Evolutionary conservation across 768 basidiomycete species (phyloP).

Genomic region (Tylopilus rubrobrunneus): DNA sequence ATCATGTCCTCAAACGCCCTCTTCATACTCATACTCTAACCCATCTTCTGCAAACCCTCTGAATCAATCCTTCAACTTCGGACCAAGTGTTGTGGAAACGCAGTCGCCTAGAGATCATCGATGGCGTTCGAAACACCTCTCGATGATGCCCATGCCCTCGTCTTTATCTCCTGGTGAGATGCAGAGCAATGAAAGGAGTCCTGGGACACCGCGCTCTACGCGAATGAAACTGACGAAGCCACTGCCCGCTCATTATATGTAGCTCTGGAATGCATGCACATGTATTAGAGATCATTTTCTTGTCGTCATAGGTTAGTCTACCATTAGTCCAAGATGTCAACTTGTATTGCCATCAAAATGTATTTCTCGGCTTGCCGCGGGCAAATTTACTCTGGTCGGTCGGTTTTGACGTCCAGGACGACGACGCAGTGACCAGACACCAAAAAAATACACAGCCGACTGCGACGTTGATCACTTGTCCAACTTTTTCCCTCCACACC

Average conservation of each 20-base stretch:
- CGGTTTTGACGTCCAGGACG: not conserved
- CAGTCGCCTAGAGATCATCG: not conserved
- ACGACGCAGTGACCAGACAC: not conserved
- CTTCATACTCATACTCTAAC: conserved; percentile 3
- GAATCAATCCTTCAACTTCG: not conserved
- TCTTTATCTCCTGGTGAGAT: conserved; percentile 12
- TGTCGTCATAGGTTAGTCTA: not conserved
- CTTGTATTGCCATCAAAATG: not conserved
- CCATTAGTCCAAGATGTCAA: not conserved
- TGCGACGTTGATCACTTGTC: not conserved
- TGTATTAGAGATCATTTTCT: conserved; percentile 3
- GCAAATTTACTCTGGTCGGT: not conserved
- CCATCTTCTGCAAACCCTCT: not conserved
- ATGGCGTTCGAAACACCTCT: conserved; percentile 15
- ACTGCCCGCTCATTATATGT: conserved; percentile 18
- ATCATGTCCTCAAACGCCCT: conserved; percentile 8
- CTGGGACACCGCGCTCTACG: not conserved
- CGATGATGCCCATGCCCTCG: conserved; percentile 15
- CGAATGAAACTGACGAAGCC: conserved; percentile 18
- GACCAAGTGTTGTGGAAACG: not conserved
- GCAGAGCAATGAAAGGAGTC: not conserved
- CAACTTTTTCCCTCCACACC: no score
- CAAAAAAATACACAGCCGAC: not conserved
- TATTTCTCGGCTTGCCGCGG: not conserved
- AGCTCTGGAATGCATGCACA: conserved; percentile 3